Evolutionary conservation across 2,329 filamentous ascomycete species (phyloP), one percentile per base, ranked within the genome.

Genomic region (Fonsecaea pedrosoi): DNA sequence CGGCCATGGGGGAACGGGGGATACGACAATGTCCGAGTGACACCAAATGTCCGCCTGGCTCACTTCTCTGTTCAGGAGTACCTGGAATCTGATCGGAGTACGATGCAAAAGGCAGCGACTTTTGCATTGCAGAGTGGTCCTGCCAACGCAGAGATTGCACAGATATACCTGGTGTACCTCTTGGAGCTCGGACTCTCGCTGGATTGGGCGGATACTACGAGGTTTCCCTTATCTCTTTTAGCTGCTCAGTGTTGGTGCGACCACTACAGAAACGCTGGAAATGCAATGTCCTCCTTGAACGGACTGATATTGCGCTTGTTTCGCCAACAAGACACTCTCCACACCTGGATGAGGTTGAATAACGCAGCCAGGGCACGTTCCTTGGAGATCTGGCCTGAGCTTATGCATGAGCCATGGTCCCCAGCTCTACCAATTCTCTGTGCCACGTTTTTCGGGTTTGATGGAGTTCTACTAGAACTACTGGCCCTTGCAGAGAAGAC

Each of bases 31-130:
- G n/a, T 25, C 25, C n/a, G 18, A 30, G 18, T 21, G n/a, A n/a
- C 25, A 9, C 25, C 25, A 18, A 50, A 5, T n/a, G 64, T 73
- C 34, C 73, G 70, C 15, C 73, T 78, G 48, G 74, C 74, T 4
- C 75, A 77, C 64, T 77, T 75, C 60, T 77, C 76, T 2, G 73
- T 77, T 0, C 71, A 76, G 56, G 74, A 77, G 62, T 77, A 78
- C 60, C 70, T 78, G 13, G 40, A 70, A 54, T 77, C 73, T 4
- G 71, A 74, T 34, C 71, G 73, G 4, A 75, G 68, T 13, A 37
- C 13, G 58, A 60, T 55, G 65, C 53, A 48, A 25, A 32, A 25
- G 30, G 57, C 34, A 15, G 56, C 35, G 21, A 34, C 7, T 75
- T 79, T 71, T 75, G 73, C 18, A 76, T 74, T 10, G 73, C 76